Conservation (phyloP, 2,329 filamentous ascomycete genomes). For the Teratosphaeriaceae sp. region DNA sequence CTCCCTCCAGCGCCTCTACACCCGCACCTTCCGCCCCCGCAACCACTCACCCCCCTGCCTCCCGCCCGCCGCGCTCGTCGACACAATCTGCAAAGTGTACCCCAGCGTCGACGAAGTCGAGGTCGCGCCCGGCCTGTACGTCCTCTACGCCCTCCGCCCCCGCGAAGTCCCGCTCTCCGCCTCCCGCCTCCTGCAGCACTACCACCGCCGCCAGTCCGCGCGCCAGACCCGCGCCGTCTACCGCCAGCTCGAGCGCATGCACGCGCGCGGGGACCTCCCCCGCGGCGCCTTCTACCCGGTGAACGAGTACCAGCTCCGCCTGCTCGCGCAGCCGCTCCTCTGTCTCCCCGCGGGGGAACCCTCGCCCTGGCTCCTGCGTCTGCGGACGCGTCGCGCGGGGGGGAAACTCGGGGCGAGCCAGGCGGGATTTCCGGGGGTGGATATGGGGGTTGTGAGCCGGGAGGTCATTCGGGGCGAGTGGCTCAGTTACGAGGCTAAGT, state of each 20-base stretch:
- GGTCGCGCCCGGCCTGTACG: background rate
- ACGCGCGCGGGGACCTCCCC: background rate
- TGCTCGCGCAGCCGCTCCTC: background rate
- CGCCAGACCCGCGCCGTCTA: background rate
- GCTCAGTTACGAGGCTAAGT: too few species aligned
- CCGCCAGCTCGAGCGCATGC: background rate
- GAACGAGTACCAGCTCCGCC: background rate
- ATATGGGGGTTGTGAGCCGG: background rate
- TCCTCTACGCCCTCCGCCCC: slow-evolving; percentile 2
- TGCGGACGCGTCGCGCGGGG: background rate
- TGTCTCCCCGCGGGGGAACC: background rate
- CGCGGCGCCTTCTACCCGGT: background rate
- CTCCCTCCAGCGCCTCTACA: background rate
- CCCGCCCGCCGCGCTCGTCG: background rate
- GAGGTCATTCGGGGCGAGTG: background rate
- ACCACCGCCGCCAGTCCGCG: background rate
- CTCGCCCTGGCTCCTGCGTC: background rate
- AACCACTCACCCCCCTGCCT: background rate
- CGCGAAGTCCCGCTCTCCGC: background rate
- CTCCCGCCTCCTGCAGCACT: background rate
- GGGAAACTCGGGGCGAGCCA: background rate
- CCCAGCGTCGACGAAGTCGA: background rate
- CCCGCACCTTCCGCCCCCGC: background rate
- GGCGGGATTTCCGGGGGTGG: background rate
- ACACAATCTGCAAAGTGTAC: background rate